phyloP scores from a whole-genome alignment of 2,329 filamentous ascomycete species.

The Botryotinia globosa region DNA sequence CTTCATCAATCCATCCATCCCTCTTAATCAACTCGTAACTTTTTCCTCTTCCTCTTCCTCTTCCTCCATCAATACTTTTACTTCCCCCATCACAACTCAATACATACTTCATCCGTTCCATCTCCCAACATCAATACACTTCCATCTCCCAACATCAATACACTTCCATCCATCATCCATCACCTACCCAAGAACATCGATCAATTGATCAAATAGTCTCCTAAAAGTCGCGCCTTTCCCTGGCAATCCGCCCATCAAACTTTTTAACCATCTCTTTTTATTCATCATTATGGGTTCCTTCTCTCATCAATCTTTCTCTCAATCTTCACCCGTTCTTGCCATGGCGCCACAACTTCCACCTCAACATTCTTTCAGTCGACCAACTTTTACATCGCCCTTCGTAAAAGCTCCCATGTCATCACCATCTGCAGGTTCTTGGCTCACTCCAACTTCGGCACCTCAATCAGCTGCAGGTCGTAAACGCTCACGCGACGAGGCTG shows the following conservation, averaged over 20 bases:
- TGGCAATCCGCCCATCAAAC: constrained; percentile 17
- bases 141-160: constrained; percentile 4
- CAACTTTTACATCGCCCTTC: constrained; percentile 33
- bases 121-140: constrained; percentile 5
- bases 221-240: constrained; percentile 2
- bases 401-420: constrained; percentile 27
- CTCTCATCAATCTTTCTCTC: constrained; percentile 30
- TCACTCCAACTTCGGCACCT: constrained; percentile 28
- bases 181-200: constrained; percentile 17
- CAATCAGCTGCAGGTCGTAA: constrained; percentile 61
- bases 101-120: neutral
- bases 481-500: constrained; percentile 72
- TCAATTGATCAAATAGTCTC: constrained; percentile 18
- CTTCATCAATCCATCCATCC: neutral
- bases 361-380: constrained; percentile 31
- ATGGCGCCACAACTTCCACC: constrained; percentile 34
- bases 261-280: constrained; percentile 15
- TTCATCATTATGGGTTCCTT: constrained; percentile 33
- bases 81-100: neutral
- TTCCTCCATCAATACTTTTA: constrained; percentile 14
- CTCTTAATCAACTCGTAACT: constrained; percentile 4
- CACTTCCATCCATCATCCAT: neutral
- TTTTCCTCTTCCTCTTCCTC: constrained; percentile 13
- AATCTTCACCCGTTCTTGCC: constrained; percentile 33
- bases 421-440: constrained; percentile 30